phyloP scores from a whole-genome alignment of 2,329 filamentous ascomycete genomes.

The Cucurbitaria berberidis region DNA sequence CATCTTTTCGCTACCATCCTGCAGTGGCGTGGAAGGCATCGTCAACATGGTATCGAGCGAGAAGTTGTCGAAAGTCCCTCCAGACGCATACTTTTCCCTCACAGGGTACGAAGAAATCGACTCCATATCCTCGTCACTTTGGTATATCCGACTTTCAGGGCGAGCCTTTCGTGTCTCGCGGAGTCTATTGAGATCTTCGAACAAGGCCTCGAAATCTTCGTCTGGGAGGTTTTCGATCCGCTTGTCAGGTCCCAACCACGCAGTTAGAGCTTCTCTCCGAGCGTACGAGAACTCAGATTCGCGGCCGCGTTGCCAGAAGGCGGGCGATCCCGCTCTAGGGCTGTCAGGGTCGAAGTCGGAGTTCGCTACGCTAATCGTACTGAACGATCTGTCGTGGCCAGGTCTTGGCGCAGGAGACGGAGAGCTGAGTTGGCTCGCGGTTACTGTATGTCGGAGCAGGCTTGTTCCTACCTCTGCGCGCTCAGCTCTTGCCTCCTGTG shows the following conservation, averaged over 20 bases:
- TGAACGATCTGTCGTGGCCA: slow-evolving; percentile 73
- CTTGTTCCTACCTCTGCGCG: slow-evolving; percentile 79
- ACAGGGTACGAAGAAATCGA: slow-evolving; percentile 86
- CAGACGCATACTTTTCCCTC: slow-evolving; percentile 94
- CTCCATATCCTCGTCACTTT: slow-evolving; percentile 82
- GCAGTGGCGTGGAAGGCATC: slow-evolving; percentile 89
- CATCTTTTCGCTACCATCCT: slow-evolving; percentile 77
- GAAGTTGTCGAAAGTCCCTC: slow-evolving; percentile 92
- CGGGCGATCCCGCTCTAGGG: slow-evolving; percentile 80
- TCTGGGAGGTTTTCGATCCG: slow-evolving; percentile 90
- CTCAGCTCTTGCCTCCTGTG: slow-evolving; percentile 92
- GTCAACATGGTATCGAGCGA: slow-evolving; percentile 93
- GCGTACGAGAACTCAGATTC: slow-evolving; percentile 97
- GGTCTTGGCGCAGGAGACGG: slow-evolving; percentile 68
- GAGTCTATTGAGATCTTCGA: slow-evolving; percentile 90
- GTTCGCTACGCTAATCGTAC: slow-evolving; percentile 72
- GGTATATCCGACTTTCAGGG: slow-evolving; percentile 61
- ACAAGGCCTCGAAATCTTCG: slow-evolving; percentile 89
- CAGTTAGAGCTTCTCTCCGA: slow-evolving; percentile 87
- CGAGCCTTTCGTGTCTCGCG: slow-evolving; percentile 80
- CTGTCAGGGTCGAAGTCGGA: slow-evolving; percentile 77
- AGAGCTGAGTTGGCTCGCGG: slow-evolving; percentile 67
- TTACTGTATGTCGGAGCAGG: slow-evolving; percentile 81
- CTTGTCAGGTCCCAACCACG: slow-evolving; percentile 87
- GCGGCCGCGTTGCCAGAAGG: slow-evolving; percentile 68